Evolutionary conservation across 2,329 filamentous ascomycete genomes (phyloP), one percentile per base, ranked within the genome.

Genomic region (Beauveria asiatica): DNA sequence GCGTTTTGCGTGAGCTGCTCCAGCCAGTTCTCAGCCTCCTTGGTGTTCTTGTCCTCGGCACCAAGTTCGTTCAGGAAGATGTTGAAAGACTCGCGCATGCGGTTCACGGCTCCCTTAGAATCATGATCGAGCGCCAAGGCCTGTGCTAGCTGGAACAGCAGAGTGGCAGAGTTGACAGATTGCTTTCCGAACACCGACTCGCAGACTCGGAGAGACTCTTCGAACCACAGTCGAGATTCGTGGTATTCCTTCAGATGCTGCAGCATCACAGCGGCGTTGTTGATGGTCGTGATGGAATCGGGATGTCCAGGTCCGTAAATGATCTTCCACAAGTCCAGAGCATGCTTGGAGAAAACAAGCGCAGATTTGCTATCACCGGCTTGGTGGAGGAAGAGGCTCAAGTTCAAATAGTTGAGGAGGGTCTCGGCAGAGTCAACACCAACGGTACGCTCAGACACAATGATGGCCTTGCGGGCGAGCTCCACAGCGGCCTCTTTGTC

Each of bases 241-340:
- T 93, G 88, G 78, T 96, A 99, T 63, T 89, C 87, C 80, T 97
- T 96, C 67, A 97, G 83, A 60, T 92, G 87, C 75, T 99, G 94
- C 61, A 99, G 85, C 94, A 99, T 99, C 62, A 99, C 94, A 8
- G 94, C 94, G 21, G 91, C 93, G 70, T 99, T 99, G 83, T 97
- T 99, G 75, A 97, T 88, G 17, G 94, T 97, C 9, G 95, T 99
- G 75, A 99, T 97, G 9, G 92, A 96, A 76, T 99, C 94, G 3
- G 94, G 94, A 75, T 99, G 94, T 68, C 91, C 89, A 33, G 88
- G 80, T 37, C 94, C 94, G 71, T 97, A 99, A 68, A 97, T 93
- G 68, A 97, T 84, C 79, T 96, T 97, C 93, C 93, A 97, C 64
- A 99, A 80, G 71, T 94, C 87, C 66, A 99, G 83, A 7, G 94